Conservation (phyloP, 257 asterid species). For the Solanum pennellii region DNA sequence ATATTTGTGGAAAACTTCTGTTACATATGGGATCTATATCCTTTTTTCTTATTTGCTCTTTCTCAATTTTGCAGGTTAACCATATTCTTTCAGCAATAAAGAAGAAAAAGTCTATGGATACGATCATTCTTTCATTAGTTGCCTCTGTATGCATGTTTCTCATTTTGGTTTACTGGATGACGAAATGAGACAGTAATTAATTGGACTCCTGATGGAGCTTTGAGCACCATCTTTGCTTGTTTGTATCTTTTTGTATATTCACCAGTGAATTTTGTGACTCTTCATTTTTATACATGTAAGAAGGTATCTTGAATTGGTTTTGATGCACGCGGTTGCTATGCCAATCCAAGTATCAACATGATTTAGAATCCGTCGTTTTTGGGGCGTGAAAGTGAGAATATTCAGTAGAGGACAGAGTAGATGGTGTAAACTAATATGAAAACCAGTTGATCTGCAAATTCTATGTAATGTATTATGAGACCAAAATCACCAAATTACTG, state of each 20-base stretch:
- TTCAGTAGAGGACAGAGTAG: neutral
- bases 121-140: conserved; percentile 76
- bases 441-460: neutral
- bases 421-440: neutral
- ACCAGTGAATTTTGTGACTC: neutral
- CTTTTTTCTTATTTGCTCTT: neutral
- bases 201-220: neutral
- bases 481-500: neutral
- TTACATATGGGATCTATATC: neutral
- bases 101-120: conserved; percentile 94
- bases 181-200: conserved; percentile 33
- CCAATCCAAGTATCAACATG: neutral
- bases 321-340: neutral
- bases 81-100: conserved; percentile 64
- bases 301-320: conserved; percentile 2
- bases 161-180: conserved; percentile 84
- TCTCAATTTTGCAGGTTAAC: conserved; percentile 48
- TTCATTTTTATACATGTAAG: neutral
- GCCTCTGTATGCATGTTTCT: conserved; percentile 83
- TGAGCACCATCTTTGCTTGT: neutral
- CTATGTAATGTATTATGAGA: neutral
- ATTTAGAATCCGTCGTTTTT: neutral
- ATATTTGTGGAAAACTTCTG: neutral
- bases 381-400: neutral
- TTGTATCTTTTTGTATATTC: conserved; percentile 4